phyloP scores from a whole-genome alignment of 345 rosid genomes.

The Rhodamnia rubescens region DNA sequence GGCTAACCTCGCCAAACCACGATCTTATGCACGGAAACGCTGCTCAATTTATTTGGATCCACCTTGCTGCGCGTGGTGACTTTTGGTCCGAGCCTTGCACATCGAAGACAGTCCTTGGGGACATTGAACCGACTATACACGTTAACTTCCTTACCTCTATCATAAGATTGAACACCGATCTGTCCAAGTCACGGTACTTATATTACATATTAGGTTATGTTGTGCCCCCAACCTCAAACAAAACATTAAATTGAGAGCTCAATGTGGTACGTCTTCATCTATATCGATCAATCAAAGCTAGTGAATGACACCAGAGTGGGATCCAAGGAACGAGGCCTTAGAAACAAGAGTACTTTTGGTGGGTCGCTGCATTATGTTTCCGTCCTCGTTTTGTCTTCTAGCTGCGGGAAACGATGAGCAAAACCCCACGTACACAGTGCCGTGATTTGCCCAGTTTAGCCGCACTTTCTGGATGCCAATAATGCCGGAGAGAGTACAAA shows the following conservation, averaged over 20 bases:
- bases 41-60: background rate
- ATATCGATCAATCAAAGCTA: background rate
- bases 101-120: background rate
- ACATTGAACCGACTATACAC: background rate
- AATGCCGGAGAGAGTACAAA: background rate
- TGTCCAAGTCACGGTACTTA: background rate
- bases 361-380: background rate
- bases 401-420: background rate
- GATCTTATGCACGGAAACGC: background rate
- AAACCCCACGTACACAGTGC: background rate
- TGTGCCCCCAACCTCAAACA: background rate
- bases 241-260: background rate
- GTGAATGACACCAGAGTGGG: background rate
- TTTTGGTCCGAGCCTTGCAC: background rate
- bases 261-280: background rate
- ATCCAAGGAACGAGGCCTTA: background rate
- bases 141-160: background rate
- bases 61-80: background rate
- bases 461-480: background rate
- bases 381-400: background rate
- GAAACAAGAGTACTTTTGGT: background rate
- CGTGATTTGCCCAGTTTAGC: background rate
- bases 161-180: background rate
- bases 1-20: too few species aligned
- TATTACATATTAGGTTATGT: background rate